Evolutionary conservation across 2,329 filamentous ascomycete genomes (phyloP).

Genomic region (Pseudophaeomoniella oleicola): DNA sequence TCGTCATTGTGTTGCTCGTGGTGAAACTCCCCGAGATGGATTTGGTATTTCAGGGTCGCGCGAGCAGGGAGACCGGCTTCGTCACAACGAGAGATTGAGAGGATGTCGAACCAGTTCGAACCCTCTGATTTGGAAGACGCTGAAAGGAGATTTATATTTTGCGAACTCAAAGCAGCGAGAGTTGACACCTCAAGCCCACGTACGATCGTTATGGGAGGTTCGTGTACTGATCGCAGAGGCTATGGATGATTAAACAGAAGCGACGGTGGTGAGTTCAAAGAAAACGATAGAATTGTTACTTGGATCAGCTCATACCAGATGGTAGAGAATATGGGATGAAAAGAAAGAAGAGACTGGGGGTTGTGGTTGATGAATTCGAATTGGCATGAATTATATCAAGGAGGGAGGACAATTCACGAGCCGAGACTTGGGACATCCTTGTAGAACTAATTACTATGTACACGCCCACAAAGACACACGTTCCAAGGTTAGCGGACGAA

Average conservation of each 20-base stretch:
- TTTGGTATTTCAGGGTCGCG: not conserved
- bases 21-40: not conserved
- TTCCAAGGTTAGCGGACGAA: too few species aligned
- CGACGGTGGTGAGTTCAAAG: too few species aligned
- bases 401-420: too few species aligned
- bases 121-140: not conserved
- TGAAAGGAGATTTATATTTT: not conserved
- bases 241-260: not conserved
- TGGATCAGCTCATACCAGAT: too few species aligned
- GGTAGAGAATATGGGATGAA: too few species aligned
- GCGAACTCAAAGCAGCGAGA: not conserved
- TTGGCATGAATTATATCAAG: too few species aligned
- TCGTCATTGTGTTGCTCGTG: constrained; percentile 15
- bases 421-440: too few species aligned
- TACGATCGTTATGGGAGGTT: not conserved
- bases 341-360: too few species aligned
- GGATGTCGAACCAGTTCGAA: not conserved
- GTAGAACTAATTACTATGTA: too few species aligned
- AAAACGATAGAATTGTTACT: too few species aligned
- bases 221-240: not conserved
- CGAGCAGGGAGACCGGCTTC: not conserved
- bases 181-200: not conserved
- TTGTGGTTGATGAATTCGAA: too few species aligned
- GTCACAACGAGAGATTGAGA: not conserved
- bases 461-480: too few species aligned